Evolutionary conservation across 306 rosid genomes (phyloP), one percentile per base, ranked within the genome.

Genomic region (Quercus engelmannii): DNA sequence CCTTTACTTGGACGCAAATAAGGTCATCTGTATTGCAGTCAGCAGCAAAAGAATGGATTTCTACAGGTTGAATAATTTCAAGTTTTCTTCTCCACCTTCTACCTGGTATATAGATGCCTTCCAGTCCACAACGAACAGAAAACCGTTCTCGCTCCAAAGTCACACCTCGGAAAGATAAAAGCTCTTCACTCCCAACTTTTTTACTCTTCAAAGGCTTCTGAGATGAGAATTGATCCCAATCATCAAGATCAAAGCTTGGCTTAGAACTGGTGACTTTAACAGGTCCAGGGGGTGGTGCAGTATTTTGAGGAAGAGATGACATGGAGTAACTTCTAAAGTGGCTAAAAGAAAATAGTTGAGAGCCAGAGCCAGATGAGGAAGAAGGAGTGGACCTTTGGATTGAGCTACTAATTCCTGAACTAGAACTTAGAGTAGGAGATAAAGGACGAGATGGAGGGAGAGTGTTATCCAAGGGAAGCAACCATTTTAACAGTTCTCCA

Each of bases 291-390:
- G 94, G 89, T 77, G 87, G 76, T 26, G 43, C 70, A 17, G 85
- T 83, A 81, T 73, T 82, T 87, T 91, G 98, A 55, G 98, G 98
- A 59, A 95, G 52, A 12, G 99, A 77, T 77, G 99, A 95, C 99
- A 95, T 95, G 85, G 99, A 95, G 85, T 95, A 91, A 85, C 99
- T 91, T 89, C 99, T 91, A 77, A 89, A 88, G 89, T 92, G 83
- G 67, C 90, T 85, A 74, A 92, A 81, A 55, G 93, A 85, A 75
- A 90, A 85, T 55, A 94, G 82, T 73, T 86, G 97, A 80, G 97
- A 89, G 74, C 97, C 79, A 63, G 95, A 81, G 11, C 46, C 46
- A 38, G 46, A 81, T 78, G 95, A 69, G 70, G 91, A 49, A 70
- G 89, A 80, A 25, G 74, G 11, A 61, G 78, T 78, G 70, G 95